Conservation (phyloP, 192 early-diverging fungal genomes). For the Gaertneriomyces semiglobifer region DNA sequence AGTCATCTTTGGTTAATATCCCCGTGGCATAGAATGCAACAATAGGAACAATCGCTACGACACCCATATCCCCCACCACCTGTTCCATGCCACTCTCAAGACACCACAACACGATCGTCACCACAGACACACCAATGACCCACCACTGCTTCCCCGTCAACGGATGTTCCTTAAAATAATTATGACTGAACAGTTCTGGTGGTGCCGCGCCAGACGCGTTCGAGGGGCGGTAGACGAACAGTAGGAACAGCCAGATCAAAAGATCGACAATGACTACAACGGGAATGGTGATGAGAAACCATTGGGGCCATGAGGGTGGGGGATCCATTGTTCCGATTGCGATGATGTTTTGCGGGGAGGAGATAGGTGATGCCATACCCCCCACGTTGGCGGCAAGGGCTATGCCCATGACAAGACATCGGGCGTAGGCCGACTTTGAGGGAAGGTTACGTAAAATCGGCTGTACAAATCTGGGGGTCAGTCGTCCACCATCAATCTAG, state of each 20-base stretch:
- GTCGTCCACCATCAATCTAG: neutral
- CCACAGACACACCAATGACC: conserved; percentile 66
- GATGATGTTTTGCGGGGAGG: conserved; percentile 96
- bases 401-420: conserved; percentile 91
- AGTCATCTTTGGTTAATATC: conserved; percentile 91
- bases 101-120: conserved; percentile 90
- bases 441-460: conserved; percentile 92
- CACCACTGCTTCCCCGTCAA: conserved; percentile 68
- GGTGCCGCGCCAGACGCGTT: conserved; percentile 20
- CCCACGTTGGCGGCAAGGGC: conserved; percentile 94
- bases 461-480: conserved; percentile 28
- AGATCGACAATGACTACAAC: conserved; percentile 76
- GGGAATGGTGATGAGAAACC: conserved; percentile 85
- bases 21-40: conserved; percentile 86
- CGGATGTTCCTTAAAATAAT: conserved; percentile 34
- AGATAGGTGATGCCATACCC: conserved; percentile 96
- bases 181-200: conserved; percentile 27
- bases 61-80: conserved; percentile 92
- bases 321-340: conserved; percentile 91
- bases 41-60: conserved; percentile 89
- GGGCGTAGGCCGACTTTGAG: conserved; percentile 71
- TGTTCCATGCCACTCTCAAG: conserved; percentile 67
- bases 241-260: conserved; percentile 76
- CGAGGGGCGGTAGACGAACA: conserved; percentile 73
- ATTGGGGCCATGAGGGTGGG: conserved; percentile 82